Evolutionary conservation across 1,139 yeast species (phyloP), one percentile per base, ranked within the genome.

Genomic region (Zygosaccharomyces sapae): DNA sequence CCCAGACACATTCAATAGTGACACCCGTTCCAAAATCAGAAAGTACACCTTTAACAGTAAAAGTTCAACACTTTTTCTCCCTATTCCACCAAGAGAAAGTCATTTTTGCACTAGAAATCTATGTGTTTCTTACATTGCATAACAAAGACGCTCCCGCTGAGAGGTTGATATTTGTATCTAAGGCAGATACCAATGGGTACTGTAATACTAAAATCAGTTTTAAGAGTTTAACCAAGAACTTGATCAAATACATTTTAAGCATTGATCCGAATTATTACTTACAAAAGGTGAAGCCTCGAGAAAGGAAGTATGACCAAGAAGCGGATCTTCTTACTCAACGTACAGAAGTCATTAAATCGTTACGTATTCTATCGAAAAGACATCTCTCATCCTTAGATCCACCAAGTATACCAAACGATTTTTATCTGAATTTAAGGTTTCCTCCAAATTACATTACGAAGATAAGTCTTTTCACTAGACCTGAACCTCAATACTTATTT

Each of bases 141-240:
- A 38, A 47, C 30, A 50, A 54, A 16, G 16, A 16, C 6, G 22
- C 27, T 6, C 48, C 52, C 2, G 59, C 70, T 0, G 79, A 77
- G 44, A 77, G 79, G 49, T 71, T 83, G n/a, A 55, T 90, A 1
- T 92, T 89, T 60, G 77, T 92, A 0, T 79, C 95, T 4, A 92
- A 92, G 60, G 96, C 96, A 8, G 98, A 92, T 59, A 87, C 97
- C 0, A 83, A 89, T 1, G 98, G 98, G 0, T 73, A 77, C 46
- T 69, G 68, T 43, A 59, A 64, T 31, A 52, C 61, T 4, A 57
- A 64, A 10, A 60, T 77, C 10, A 72, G 70, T 45, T 66, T 74
- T 2, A 74, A 72, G 6, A 55, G 58, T 1, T 59, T 81, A 0
- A 67, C 81, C 1, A 63, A 68, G 49, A 59, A 57, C 4, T 64